These are phyloP conservation scores for Barnettozyma californica DNA, from an alignment of 805 yeast species.

Conservation along the genomic window DNA sequence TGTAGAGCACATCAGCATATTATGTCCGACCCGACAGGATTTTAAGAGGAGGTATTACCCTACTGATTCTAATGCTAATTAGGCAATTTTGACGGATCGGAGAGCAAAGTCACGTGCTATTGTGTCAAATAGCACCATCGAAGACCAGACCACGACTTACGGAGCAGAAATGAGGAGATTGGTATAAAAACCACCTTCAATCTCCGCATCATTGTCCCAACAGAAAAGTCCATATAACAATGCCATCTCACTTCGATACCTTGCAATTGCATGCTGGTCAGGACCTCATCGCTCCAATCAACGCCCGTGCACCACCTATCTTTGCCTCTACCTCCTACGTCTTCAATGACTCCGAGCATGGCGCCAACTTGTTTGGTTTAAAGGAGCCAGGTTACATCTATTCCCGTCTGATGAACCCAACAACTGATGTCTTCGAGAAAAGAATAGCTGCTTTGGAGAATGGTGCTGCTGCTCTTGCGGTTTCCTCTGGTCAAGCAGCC, in stretches of 20 bases:
- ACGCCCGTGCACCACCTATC: slow-evolving; percentile 85
- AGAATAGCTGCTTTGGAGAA: slow-evolving; percentile 88
- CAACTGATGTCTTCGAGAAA: slow-evolving; percentile 84
- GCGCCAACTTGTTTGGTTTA: slow-evolving; percentile 84
- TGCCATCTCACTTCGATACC: slow-evolving; percentile 73
- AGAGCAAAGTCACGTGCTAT: background rate
- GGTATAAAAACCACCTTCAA: background rate
- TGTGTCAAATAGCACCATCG: background rate
- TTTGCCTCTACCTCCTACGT: slow-evolving; percentile 89
- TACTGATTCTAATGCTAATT: background rate
- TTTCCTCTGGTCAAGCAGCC: slow-evolving; percentile 96
- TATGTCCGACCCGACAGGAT: background rate
- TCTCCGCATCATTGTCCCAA: background rate
- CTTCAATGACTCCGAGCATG: slow-evolving; percentile 84
- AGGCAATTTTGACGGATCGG: background rate
- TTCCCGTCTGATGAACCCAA: slow-evolving; percentile 89
- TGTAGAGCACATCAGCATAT: background rate
- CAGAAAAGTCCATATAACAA: slow-evolving; percentile 2
- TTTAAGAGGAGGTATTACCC: background rate
- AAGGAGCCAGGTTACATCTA: slow-evolving; percentile 83
- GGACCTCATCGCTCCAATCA: slow-evolving; percentile 51
- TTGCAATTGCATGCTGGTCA: slow-evolving; percentile 96
- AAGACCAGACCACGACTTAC: background rate
- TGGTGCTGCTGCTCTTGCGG: slow-evolving; percentile 87
- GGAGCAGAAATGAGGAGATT: background rate